Evolutionary conservation across 352 stramenopile species (phyloP).

Genomic region (Globisporangium echinulatum): DNA sequence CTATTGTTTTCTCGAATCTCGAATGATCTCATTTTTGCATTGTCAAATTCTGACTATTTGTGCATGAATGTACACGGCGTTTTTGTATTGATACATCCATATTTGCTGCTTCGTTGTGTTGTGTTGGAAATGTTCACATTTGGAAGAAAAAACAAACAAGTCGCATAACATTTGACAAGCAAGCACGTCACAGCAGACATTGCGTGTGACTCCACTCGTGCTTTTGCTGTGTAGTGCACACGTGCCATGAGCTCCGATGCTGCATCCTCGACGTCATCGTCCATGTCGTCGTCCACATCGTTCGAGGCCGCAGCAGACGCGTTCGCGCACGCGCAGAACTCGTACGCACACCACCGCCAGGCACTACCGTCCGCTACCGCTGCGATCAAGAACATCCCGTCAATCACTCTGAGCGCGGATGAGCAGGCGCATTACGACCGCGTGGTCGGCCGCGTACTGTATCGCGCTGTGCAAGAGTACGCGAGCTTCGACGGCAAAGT

Average conservation of each 20-base stretch:
- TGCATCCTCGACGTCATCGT: constrained; percentile 12
- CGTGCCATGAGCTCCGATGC: not conserved
- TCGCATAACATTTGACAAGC: too few species aligned
- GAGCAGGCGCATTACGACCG: constrained; percentile 18
- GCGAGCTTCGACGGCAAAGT: constrained; percentile 9
- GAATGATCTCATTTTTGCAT: too few species aligned
- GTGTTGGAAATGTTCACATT: too few species aligned
- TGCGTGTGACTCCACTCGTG: not conserved
- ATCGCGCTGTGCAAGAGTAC: constrained; percentile 14
- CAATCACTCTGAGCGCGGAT: constrained; percentile 12
- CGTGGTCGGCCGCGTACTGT: constrained; percentile 13
- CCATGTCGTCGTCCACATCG: constrained; percentile 17
- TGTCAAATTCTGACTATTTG: too few species aligned
- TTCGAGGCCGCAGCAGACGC: constrained; percentile 4
- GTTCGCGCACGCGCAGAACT: constrained; percentile 13
- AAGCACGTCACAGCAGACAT: too few species aligned
- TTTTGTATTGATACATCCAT: too few species aligned
- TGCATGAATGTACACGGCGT: too few species aligned
- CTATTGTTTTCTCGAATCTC: too few species aligned
- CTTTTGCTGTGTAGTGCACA: not conserved
- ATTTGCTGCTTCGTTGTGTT: not conserved
- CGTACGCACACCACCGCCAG: not conserved
- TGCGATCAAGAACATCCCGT: constrained; percentile 12
- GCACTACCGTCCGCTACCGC: not conserved
- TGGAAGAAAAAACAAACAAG: too few species aligned